A percentile compares a stretch with the other conserved stretches of the same genome.
Conservation (phyloP, 495 filamentous ascomycete genomes). For the Penicillium dipodomyicola region DNA sequence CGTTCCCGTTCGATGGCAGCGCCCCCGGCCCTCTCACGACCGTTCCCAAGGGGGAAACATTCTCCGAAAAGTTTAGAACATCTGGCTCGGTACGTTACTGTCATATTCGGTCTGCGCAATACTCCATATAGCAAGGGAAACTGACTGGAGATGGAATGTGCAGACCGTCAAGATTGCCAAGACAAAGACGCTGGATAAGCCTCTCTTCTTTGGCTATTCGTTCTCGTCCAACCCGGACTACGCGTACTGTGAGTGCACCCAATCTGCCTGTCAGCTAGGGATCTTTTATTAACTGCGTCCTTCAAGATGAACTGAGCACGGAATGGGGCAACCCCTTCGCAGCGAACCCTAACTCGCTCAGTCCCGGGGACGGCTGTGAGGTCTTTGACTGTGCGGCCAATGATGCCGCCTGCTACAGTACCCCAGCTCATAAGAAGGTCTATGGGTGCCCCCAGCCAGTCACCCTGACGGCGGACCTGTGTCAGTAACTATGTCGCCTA, state of each 20-base stretch:
- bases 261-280: slow-evolving; percentile 12
- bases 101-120: slow-evolving; percentile 4
- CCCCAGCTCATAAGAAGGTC: slow-evolving; percentile 30
- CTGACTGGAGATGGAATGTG: slow-evolving; percentile 20
- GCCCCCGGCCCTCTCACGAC: slow-evolving; percentile 30
- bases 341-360: slow-evolving; percentile 28
- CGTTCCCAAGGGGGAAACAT: slow-evolving; percentile 23
- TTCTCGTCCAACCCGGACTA: slow-evolving; percentile 31
- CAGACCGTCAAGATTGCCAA: slow-evolving; percentile 32
- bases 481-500: slow-evolving; percentile 19
- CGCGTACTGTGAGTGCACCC: slow-evolving; percentile 28
- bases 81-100: slow-evolving; percentile 29
- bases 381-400: slow-evolving; percentile 31
- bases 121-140: slow-evolving; percentile 9
- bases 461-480: slow-evolving; percentile 24
- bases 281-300: slow-evolving; percentile 12
- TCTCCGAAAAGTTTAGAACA: slow-evolving; percentile 27
- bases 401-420: slow-evolving; percentile 32
- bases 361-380: slow-evolving; percentile 30
- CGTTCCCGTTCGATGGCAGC: slow-evolving; percentile 32
- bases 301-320: slow-evolving; percentile 30
- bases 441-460: slow-evolving; percentile 33
- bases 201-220: slow-evolving; percentile 35
- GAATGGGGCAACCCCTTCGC: slow-evolving; percentile 35
- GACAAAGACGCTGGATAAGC: slow-evolving; percentile 26